Base-by-base conservation (phyloP, 805 yeast genomes). In the Pichia rugopelliculosa region DNA sequence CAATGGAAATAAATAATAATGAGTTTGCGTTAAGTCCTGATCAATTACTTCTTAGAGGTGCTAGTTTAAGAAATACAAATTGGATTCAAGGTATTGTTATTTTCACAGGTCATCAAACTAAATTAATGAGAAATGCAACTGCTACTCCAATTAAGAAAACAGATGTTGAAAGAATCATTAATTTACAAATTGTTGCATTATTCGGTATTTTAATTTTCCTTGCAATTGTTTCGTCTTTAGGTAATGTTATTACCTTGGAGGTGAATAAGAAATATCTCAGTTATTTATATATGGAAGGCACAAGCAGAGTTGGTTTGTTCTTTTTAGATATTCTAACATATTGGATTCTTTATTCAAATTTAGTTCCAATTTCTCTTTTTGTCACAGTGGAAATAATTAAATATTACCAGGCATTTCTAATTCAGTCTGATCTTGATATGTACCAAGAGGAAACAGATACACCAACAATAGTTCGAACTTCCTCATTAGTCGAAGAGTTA, bases 91-190 rank as follows among this genome's bases (percentile, higher is more conserved):
- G 99, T 21, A 74, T 88, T 44, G 97, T 87, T 2, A 79, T 93
- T 1, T 93, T 91, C 64, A 93, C 99, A 0, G 99, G 99, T 20
- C 99, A 95, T 64, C 99, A 93, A 68, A 93, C 99, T 0, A 93
- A 93, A 60, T 73, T 93, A 55, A 91, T 93, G 98, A 80, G 99
- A 62, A 93, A 93, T 69, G 99, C 99, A 18, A 90, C 98, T 2
- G 97, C 99, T 1, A 83, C 99, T 2, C 99, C 99, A 11, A 95
- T 93, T 59, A 93, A 93, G 64, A 77, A 95, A 59, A 93, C 99
- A 0, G 96, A 96, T 23, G 97, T 95, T 13, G 99, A 93, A 70
- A 79, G 95, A 64, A 85, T 90, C 67, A 91, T 93, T 57, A 95
- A 93, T 62, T 67, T 87, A 57, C 99, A 93, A 65, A 91, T 93